These are phyloP conservation scores for Domatiomyces globalis DNA, from an alignment of 2,329 filamentous ascomycete genomes.

Conservation along the genomic window DNA sequence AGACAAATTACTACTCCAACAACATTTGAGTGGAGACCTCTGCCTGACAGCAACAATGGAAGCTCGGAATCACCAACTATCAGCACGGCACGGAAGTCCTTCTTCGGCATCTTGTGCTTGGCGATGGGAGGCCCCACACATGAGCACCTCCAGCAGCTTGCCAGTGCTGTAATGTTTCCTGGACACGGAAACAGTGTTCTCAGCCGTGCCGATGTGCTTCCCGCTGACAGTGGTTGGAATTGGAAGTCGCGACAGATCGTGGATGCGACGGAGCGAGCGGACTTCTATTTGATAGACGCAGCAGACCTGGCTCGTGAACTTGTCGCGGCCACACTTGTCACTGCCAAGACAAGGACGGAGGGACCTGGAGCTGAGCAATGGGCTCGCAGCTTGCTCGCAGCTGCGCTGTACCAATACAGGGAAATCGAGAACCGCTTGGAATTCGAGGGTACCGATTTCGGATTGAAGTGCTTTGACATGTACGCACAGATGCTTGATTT, in stretches of 20 bases:
- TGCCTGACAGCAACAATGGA: neutral
- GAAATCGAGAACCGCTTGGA: neutral
- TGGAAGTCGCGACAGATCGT: neutral
- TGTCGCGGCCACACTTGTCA: neutral
- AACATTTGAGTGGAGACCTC: neutral
- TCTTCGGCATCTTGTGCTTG: neutral
- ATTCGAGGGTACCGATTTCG: neutral
- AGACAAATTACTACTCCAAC: neutral
- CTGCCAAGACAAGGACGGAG: neutral
- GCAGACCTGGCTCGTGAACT: neutral
- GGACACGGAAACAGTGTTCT: neutral
- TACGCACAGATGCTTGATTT: neutral
- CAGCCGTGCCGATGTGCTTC: neutral
- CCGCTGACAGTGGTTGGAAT: neutral
- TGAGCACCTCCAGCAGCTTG: neutral
- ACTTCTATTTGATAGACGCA: neutral
- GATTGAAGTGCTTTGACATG: neutral
- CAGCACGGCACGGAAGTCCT: neutral
- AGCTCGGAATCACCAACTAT: neutral
- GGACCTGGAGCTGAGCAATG: neutral
- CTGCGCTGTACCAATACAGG: neutral
- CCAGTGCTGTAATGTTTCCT: neutral
- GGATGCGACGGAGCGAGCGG: neutral
- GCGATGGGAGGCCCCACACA: neutral
- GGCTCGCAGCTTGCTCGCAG: neutral